These are phyloP conservation scores for Trapa bicornis DNA, from an alignment of 345 rosid genomes.

Conservation along the genomic window DNA sequence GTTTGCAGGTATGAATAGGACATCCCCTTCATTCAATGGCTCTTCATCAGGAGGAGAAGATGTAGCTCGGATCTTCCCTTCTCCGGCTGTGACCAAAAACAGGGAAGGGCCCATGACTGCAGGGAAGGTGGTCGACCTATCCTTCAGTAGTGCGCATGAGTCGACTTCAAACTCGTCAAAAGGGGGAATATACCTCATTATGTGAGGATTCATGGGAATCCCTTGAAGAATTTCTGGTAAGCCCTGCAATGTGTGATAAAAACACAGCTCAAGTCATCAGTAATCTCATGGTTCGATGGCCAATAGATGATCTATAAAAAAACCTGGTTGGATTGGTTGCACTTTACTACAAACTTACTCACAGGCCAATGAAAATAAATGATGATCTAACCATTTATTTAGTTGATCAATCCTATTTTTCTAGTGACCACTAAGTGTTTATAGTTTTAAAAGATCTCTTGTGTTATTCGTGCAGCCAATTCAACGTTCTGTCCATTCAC, in stretches of 20 bases:
- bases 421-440: neutral
- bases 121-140: conserved; percentile 52
- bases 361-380: neutral
- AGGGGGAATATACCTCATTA: conserved; percentile 80
- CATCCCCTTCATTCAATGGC: conserved; percentile 51
- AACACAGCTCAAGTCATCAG: neutral
- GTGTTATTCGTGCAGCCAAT: neutral
- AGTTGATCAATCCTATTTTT: neutral
- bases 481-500: neutral
- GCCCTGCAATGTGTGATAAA: conserved; percentile 48
- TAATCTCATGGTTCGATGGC: neutral
- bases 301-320: neutral
- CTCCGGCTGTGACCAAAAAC: conserved; percentile 46
- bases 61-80: conserved; percentile 40
- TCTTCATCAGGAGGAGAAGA: conserved; percentile 17
- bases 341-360: neutral
- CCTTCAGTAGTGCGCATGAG: conserved; percentile 53
- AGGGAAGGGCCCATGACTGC: conserved; percentile 74
- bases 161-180: conserved; percentile 91
- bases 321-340: neutral
- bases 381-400: neutral
- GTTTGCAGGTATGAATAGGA: conserved; percentile 64
- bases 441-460: neutral
- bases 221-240: conserved; percentile 79
- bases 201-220: conserved; percentile 42